Base-by-base conservation (phyloP, 495 filamentous ascomycete genomes). In the Jackrogersella multiformis region DNA sequence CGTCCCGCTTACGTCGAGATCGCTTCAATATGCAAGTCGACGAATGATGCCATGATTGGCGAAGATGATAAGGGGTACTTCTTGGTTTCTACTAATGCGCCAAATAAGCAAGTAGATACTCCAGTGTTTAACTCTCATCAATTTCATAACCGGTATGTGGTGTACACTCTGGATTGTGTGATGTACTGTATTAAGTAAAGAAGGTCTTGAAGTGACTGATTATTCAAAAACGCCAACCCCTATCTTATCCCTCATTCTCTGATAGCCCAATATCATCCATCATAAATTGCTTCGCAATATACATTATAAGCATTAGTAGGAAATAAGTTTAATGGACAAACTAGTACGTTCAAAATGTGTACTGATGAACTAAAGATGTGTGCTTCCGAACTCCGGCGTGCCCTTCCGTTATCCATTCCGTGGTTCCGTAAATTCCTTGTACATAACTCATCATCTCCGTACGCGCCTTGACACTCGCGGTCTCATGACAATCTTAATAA, bases 401-500 rank as follows among this genome's bases (percentile, higher is more conserved):
- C 26, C 26, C 26, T 30, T 30, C n/a, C n/a, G n/a, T n/a, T n/a
- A n/a, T 30, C 26, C 26, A 3, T 3, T 30, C 26, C 7, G 26
- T 30, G 26, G 7, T 56, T 34, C 49, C 49, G 4, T 26, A 34
- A 57, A 12, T 26, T 34, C 24, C 26, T 13, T 13, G 24, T 2
- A 16, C 61, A 1, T 28, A 26, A 5, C 39, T 42, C 55, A 15
- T 64, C 18, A 58, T 30, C 32, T 30, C 34, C 18, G 48, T 45
- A 32, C 41, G 23, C 15, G 41, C 39, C 51, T 23, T 57, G 7
- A 3, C 26, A 55, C 48, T 39, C 60, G 45, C 65, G 45, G 36
- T 57, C 57, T 70, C 67, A 26, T 70, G 16, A 42, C 61, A 65
- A 42, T 69, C 66, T 69, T 52, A 46, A 57, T 23, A 56, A 12